phyloP scores from a whole-genome alignment of 1,284 basidiomycete species.

The Rhodotorula sp. region DNA sequence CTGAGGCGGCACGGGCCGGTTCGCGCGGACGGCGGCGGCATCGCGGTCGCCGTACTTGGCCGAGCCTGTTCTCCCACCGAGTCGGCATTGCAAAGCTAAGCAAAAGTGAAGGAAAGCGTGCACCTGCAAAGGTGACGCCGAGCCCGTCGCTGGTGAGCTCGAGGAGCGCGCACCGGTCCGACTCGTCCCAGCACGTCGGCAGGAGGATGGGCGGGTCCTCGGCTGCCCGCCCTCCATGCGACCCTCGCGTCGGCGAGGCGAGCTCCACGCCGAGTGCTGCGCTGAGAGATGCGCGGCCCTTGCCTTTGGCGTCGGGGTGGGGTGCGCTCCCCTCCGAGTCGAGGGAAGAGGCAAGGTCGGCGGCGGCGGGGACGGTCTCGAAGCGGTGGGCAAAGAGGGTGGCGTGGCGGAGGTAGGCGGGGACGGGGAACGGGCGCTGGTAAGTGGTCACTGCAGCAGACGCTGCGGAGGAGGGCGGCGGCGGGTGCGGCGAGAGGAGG shows the following conservation, averaged over 20 bases:
- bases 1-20: constrained; percentile 71
- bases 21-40: constrained; percentile 74
- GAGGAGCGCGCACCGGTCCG: constrained; percentile 62
- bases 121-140: constrained; percentile 62
- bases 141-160: constrained; percentile 68
- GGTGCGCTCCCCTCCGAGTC: background rate
- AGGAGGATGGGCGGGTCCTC: constrained; percentile 52
- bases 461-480: background rate
- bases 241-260: background rate
- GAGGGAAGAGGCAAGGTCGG: background rate
- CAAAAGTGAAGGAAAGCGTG: background rate
- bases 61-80: constrained; percentile 46
- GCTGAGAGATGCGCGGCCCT: background rate
- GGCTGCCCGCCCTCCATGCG: background rate
- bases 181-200: constrained; percentile 77
- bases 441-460: background rate
- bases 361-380: constrained; percentile 21
- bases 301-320: background rate
- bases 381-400: constrained; percentile 17
- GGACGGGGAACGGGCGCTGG: constrained; percentile 30
- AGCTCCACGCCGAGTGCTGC: background rate
- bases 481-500: background rate
- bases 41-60: constrained; percentile 65
- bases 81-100: too few relatives aligned
- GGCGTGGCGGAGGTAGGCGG: constrained; percentile 30